Base-by-base conservation (phyloP, 345 rosid species). In the Eucalyptus sideroxylon region DNA sequence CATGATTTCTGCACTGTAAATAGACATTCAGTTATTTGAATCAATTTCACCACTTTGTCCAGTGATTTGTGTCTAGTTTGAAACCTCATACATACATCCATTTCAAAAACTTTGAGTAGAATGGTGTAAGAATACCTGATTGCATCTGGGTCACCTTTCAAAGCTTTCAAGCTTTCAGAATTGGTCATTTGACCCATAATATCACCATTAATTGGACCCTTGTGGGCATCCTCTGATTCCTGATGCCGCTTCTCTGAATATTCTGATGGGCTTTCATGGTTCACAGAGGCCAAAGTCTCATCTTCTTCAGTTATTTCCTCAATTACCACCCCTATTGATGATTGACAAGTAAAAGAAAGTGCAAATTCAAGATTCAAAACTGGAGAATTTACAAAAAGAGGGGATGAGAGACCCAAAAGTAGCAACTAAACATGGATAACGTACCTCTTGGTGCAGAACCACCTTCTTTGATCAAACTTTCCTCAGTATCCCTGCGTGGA, bases 241-340 rank as follows among this genome's bases (percentile, higher is more conserved):
- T 31, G 91, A 62, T 90, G 91, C 88, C 90, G 94, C 59, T 86
- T 90, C 50, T 51, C 93, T 72, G 91, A 49, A 87, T 59, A 88
- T 85, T 90, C 92, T 87, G 88, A 86, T 47, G 90, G 50, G 86
- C 90, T 93, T 91, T 85, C 81, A 90, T 47, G 91, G 87, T 86
- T 93, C 87, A 88, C 90, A 72, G 94, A 94, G 88, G 95, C 88
- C 83, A 77, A 81, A 59, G 91, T 69, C 89, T 37, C 90, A 51
- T 44, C 90, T 90, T 95, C 95, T 93, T 95, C 99, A 88, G 95
- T 94, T 91, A 96, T 94, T 86, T 97, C 99, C 95, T 96, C 97
- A 91, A 97, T 95, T 81, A 93, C 91, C 88, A 96, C 89, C 87
- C 94, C 98, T 97, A 88, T 87, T 49, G 89, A 89, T 67, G 90